These are phyloP conservation scores for Saturnispora diversa DNA, from an alignment of 805 yeast genomes.

Conservation along the genomic window DNA sequence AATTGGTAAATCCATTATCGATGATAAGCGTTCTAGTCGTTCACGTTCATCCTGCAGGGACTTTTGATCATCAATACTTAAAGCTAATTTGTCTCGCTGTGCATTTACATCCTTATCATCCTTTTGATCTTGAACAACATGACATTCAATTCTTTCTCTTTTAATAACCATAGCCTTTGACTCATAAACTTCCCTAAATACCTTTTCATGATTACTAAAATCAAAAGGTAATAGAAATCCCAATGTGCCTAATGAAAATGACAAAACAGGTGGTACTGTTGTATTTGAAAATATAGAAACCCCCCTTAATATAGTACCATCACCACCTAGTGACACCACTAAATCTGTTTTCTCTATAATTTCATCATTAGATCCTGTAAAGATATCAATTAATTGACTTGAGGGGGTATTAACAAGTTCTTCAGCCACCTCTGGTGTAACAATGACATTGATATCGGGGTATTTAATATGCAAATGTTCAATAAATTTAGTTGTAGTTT, in stretches of 20 bases:
- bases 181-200: conserved; percentile 58
- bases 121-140: conserved; percentile 34
- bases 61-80: conserved; percentile 8
- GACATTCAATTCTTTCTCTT: conserved; percentile 74
- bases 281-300: conserved; percentile 67
- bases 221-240: conserved; percentile 89
- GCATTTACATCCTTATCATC: background rate
- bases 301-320: conserved; percentile 84
- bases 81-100: conserved; percentile 5
- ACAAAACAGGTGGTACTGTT: conserved; percentile 78
- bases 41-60: conserved; percentile 11
- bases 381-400: conserved; percentile 27
- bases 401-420: conserved; percentile 38
- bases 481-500: conserved; percentile 61
- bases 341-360: conserved; percentile 66
- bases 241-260: conserved; percentile 83
- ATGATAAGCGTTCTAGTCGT: conserved; percentile 10
- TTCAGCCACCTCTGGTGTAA: conserved; percentile 63
- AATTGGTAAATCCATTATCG: conserved; percentile 16
- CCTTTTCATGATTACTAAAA: conserved; percentile 48
- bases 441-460: conserved; percentile 69
- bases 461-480: conserved; percentile 51
- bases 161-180: conserved; percentile 67
- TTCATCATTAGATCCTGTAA: conserved; percentile 51
- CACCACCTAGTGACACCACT: conserved; percentile 89